These are phyloP conservation scores for Naganishia sp. DNA, from an alignment of 1,284 basidiomycete species.

Conservation along the genomic window DNA sequence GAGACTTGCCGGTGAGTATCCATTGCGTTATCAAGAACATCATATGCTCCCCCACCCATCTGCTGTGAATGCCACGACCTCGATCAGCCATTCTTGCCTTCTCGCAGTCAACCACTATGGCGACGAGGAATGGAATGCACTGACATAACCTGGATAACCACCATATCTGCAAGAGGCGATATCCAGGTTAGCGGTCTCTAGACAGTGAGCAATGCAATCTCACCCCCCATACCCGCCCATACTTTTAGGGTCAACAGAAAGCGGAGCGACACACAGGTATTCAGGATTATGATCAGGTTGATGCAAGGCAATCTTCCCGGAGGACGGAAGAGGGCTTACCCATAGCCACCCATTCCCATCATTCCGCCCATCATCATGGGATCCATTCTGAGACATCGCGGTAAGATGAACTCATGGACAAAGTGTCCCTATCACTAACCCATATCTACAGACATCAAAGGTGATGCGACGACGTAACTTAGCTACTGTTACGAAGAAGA, in stretches of 20 bases:
- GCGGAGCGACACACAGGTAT: neutral
- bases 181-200: neutral
- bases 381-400: slow-evolving; percentile 12
- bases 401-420: neutral
- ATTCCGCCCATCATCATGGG: slow-evolving; percentile 33
- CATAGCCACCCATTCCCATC: slow-evolving; percentile 27
- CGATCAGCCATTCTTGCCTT: neutral
- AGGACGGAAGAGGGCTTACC: neutral
- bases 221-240: slow-evolving; percentile 23
- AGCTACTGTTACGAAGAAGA: too few relatives aligned
- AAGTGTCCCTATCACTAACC: neutral
- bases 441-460: slow-evolving; percentile 1
- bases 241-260: neutral
- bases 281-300: too few relatives aligned
- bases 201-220: neutral
- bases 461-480: too few relatives aligned
- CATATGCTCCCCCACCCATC: slow-evolving; percentile 37
- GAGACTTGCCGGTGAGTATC: slow-evolving; percentile 34
- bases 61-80: slow-evolving; percentile 11
- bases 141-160: slow-evolving; percentile 31
- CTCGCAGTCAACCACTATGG: neutral
- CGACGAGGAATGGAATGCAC: neutral
- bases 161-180: slow-evolving; percentile 5
- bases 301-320: neutral
- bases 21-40: slow-evolving; percentile 15